These are phyloP conservation scores for Alternaria novae-zelandiae DNA, from an alignment of 2,329 filamentous ascomycete genomes.

Conservation along the genomic window DNA sequence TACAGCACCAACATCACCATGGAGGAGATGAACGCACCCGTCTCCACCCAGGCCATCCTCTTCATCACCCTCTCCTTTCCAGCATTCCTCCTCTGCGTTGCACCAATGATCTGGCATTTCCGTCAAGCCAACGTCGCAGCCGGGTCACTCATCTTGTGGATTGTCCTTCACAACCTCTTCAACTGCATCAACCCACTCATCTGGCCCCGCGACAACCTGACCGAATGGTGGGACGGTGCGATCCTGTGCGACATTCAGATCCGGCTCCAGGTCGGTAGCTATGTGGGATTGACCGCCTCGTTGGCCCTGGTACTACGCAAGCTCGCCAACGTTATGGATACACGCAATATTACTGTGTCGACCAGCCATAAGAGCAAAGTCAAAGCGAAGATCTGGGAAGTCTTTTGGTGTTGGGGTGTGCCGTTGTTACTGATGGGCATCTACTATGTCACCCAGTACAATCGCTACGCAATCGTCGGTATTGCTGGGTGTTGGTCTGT, in stretches of 20 bases:
- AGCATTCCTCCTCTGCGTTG: slow-evolving; percentile 59
- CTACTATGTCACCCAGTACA: slow-evolving; percentile 66
- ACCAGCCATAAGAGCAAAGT: slow-evolving; percentile 58
- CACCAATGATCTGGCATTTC: slow-evolving; percentile 66
- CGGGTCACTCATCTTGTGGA: slow-evolving; percentile 62
- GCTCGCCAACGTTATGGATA: slow-evolving; percentile 67
- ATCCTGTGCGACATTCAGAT: slow-evolving; percentile 70
- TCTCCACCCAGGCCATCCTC: slow-evolving; percentile 47
- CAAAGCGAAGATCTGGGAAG: slow-evolving; percentile 57
- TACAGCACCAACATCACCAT: not conserved
- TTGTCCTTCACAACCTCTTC: slow-evolving; percentile 63
- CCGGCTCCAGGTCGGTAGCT: slow-evolving; percentile 62
- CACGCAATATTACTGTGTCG: slow-evolving; percentile 60
- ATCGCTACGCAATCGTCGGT: slow-evolving; percentile 64
- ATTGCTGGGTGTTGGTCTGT: slow-evolving; percentile 65
- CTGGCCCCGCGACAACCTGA: slow-evolving; percentile 66
- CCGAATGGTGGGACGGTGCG: slow-evolving; percentile 63
- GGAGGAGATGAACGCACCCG: slow-evolving; percentile 7
- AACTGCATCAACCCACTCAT: slow-evolving; percentile 68
- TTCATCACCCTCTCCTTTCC: slow-evolving; percentile 60
- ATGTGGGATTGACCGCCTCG: slow-evolving; percentile 60
- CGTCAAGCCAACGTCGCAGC: slow-evolving; percentile 67
- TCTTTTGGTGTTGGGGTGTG: slow-evolving; percentile 62
- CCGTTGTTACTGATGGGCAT: slow-evolving; percentile 62
- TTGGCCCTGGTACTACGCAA: slow-evolving; percentile 65